A percentile compares a stretch with the other conserved stretches of the same genome.
These are phyloP conservation scores for Puccinia novopanici DNA, from an alignment of 1,284 basidiomycete species.

Conservation along the genomic window DNA sequence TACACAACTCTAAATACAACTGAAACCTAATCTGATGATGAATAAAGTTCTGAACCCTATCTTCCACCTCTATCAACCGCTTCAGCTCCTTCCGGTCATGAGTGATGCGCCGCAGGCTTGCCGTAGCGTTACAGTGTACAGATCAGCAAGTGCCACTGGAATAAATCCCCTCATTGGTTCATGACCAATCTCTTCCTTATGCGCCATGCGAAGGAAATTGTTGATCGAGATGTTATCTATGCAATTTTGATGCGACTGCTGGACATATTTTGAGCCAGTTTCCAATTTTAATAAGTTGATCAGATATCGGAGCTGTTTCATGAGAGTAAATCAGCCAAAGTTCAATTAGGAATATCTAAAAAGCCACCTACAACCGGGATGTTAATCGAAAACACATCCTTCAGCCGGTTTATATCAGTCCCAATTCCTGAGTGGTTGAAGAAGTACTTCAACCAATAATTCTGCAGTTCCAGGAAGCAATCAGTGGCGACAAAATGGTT, in stretches of 20 bases:
- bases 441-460: too few species aligned
- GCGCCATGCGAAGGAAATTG: neutral
- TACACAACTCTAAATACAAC: too few species aligned
- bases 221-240: neutral
- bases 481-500: conserved; percentile 20
- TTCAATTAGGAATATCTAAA: neutral
- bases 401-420: conserved; percentile 18
- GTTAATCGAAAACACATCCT: conserved; percentile 21
- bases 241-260: neutral
- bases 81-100: too few species aligned
- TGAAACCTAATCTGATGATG: too few species aligned
- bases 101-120: too few species aligned
- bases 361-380: neutral
- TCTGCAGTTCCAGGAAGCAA: conserved; percentile 1
- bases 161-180: neutral
- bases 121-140: neutral
- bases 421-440: conserved; percentile 27
- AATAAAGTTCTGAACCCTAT: too few species aligned
- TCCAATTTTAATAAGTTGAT: neutral
- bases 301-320: neutral
- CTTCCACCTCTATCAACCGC: too few species aligned
- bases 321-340: too few species aligned
- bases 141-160: neutral
- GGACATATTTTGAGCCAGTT: neutral
- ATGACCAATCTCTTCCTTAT: neutral